Conservation (phyloP, 768 basidiomycete genomes). For the Leccinum sublutescens region DNA sequence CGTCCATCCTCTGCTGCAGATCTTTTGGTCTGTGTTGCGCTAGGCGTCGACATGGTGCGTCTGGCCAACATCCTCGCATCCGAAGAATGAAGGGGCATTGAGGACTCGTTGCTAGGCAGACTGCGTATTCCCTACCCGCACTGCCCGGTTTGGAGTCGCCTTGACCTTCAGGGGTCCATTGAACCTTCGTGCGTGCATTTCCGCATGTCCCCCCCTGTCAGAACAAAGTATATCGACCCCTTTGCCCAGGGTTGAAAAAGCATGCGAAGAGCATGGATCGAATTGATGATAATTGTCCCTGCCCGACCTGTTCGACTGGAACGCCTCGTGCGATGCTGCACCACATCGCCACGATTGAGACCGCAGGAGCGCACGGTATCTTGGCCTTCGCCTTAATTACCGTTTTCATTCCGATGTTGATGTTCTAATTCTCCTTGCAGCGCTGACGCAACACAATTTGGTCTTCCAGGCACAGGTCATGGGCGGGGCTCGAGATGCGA, state of each 20-base stretch:
- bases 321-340: slow-evolving; percentile 74
- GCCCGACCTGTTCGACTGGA: slow-evolving; percentile 74
- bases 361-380: slow-evolving; percentile 81
- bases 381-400: slow-evolving; percentile 14
- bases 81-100: neutral
- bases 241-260: slow-evolving; percentile 48
- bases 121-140: slow-evolving; percentile 91
- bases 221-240: slow-evolving; percentile 9
- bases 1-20: slow-evolving; percentile 42
- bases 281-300: slow-evolving; percentile 78
- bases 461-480: slow-evolving; percentile 86
- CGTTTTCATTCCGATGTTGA: slow-evolving; percentile 17
- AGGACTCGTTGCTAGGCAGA: slow-evolving; percentile 59
- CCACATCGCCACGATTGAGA: slow-evolving; percentile 75
- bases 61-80: neutral
- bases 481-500: slow-evolving; percentile 82
- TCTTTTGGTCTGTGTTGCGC: slow-evolving; percentile 83
- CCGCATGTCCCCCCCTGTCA: neutral
- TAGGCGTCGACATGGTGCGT: slow-evolving; percentile 89
- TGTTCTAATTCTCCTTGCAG: slow-evolving; percentile 36
- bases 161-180: slow-evolving; percentile 78
- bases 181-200: slow-evolving; percentile 59
- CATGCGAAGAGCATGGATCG: slow-evolving; percentile 66
- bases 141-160: slow-evolving; percentile 88
- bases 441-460: slow-evolving; percentile 79